Evolutionary conservation across 2,329 filamentous ascomycete species (phyloP).

Genomic region (Pezicula neosporulosa): DNA sequence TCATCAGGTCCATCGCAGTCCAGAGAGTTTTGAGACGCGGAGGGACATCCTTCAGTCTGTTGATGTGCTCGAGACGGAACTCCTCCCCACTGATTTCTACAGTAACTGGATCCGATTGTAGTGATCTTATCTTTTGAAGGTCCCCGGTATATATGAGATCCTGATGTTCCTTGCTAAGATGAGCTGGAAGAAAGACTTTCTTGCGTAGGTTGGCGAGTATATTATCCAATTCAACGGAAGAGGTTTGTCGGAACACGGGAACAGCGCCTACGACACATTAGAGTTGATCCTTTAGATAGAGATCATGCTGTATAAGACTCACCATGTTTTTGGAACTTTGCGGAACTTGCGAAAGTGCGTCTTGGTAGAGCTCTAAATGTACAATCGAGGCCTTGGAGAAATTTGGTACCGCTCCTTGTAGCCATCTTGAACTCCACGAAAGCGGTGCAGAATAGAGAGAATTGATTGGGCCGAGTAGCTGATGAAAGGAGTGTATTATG

Average conservation of each 20-base stretch:
- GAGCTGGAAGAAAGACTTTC: constrained; percentile 58
- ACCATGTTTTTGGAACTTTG: constrained; percentile 21
- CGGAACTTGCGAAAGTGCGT: constrained; percentile 25
- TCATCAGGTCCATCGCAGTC: constrained; percentile 23
- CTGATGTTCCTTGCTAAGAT: constrained; percentile 51
- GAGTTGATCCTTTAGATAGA: not conserved
- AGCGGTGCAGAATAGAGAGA: not conserved
- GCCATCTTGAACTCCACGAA: constrained; percentile 12
- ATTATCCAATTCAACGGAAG: constrained; percentile 49
- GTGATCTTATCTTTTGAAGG: constrained; percentile 38
- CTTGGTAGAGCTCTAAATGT: constrained; percentile 10
- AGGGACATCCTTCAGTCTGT: constrained; percentile 18
- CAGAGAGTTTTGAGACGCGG: constrained; percentile 4
- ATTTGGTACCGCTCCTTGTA: constrained; percentile 8
- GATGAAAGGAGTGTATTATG: not conserved
- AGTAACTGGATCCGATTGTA: constrained; percentile 52
- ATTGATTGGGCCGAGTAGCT: constrained; percentile 1
- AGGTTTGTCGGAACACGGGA: constrained; percentile 43
- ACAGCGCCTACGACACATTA: constrained; percentile 16
- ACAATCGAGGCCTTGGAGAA: constrained; percentile 15
- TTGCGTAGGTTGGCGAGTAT: constrained; percentile 50
- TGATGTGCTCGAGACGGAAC: constrained; percentile 25
- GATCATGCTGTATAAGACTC: constrained; percentile 4
- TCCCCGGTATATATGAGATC: constrained; percentile 44
- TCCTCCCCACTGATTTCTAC: constrained; percentile 55